These are phyloP conservation scores for Myxozyma mucilagina DNA, from an alignment of 805 yeast species.

Conservation along the genomic window DNA sequence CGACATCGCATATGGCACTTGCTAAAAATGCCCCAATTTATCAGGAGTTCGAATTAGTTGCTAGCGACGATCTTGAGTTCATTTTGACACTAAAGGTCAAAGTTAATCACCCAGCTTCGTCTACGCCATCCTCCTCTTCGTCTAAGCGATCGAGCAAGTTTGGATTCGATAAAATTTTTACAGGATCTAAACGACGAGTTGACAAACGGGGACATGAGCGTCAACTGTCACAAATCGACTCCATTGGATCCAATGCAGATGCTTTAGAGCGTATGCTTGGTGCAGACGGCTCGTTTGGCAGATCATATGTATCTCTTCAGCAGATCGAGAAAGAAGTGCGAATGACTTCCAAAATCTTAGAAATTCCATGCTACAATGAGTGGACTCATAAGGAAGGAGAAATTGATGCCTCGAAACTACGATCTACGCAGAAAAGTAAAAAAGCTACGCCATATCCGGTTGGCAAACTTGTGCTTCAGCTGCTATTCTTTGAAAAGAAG, in stretches of 20 bases:
- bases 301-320: slow-evolving; percentile 65
- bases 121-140: slow-evolving; percentile 16
- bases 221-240: neutral
- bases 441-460: slow-evolving; percentile 55
- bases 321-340: slow-evolving; percentile 57
- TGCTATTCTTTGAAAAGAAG: slow-evolving; percentile 68
- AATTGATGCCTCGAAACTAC: slow-evolving; percentile 15
- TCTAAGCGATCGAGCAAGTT: slow-evolving; percentile 23
- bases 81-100: slow-evolving; percentile 66
- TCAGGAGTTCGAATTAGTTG: slow-evolving; percentile 75
- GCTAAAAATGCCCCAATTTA: slow-evolving; percentile 45
- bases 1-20: slow-evolving; percentile 55
- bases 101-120: slow-evolving; percentile 46
- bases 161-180: slow-evolving; percentile 17
- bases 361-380: slow-evolving; percentile 71
- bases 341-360: slow-evolving; percentile 54
- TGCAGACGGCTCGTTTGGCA: slow-evolving; percentile 84
- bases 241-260: neutral
- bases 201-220: slow-evolving; percentile 30
- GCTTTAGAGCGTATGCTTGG: slow-evolving; percentile 66
- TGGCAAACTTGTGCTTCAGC: slow-evolving; percentile 65
- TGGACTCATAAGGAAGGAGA: slow-evolving; percentile 55
- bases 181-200: slow-evolving; percentile 22
- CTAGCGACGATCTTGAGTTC: slow-evolving; percentile 55
- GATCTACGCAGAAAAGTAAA: slow-evolving; percentile 37